Evolutionary conservation across 208 protist species (phyloP).

Genomic region (Phytomonas sp.): DNA sequence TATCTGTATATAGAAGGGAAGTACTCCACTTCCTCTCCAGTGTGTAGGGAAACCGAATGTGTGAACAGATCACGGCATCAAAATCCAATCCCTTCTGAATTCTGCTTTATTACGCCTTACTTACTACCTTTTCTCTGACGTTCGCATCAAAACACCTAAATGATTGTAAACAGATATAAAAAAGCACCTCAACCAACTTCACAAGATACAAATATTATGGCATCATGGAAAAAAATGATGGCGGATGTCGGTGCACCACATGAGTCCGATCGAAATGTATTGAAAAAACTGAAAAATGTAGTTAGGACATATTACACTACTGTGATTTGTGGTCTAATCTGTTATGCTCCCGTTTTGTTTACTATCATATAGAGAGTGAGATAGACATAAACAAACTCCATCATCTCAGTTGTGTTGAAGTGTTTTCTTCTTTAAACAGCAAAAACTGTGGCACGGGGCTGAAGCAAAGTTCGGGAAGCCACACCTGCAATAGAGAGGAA

Average conservation of each 20-base stretch:
- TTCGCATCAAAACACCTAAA: constrained; percentile 6
- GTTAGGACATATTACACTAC: not conserved
- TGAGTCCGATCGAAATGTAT: not conserved
- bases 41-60: not conserved
- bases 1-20: not conserved
- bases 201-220: not conserved
- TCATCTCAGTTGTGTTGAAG: not conserved
- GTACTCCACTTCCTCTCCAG: not conserved
- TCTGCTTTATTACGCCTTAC: not conserved
- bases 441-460: not conserved
- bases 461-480: not conserved
- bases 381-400: not conserved
- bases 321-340: not conserved
- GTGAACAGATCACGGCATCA: not conserved
- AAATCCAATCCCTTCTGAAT: not conserved
- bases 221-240: not conserved
- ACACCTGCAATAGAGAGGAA: not conserved
- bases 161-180: not conserved
- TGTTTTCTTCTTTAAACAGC: not conserved
- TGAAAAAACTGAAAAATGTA: not conserved
- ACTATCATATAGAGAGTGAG: not conserved
- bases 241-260: not conserved
- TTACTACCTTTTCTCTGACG: not conserved
- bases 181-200: not conserved
- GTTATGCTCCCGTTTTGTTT: not conserved